Base-by-base conservation (phyloP, 169 alveolate genomes). In the Plasmodium billcollinsi region DNA sequence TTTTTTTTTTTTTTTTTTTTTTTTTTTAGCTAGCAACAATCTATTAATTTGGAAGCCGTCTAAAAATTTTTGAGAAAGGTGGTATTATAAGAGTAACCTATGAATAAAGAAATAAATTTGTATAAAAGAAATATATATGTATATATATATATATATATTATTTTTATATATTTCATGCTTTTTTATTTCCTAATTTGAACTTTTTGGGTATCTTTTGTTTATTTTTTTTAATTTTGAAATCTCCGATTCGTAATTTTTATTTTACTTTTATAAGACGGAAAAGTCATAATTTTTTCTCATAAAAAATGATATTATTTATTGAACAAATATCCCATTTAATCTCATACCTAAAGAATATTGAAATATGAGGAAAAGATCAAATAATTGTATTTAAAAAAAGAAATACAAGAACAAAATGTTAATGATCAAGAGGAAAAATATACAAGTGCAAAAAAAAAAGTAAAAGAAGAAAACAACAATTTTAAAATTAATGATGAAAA, bases 1-100 rank as follows among this genome's bases (percentile, higher is more conserved):
- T 76, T 20, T 24, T 14, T 29, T 33, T 59, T 24, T 72, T 33
- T 56, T 49, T 62, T 45, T 63, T 49, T 75, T 66, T 47, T 29
- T 29, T 65, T 49, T 70, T 56, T 47, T 33, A 76, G 89, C 89
- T 18, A 76, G 89, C 54, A 76, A 76, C 50, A 50, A 63, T 59
- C 72, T 76, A 11, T 69, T 76, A 63, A 76, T 76, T 5, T 76
- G 89, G 89, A 66, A 76, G 43, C 45, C 52, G 50, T 69, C 89
- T 11, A 50, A 47, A 52, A 69, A 76, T 3, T 52, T 24, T 63
- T 63, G 67, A 58, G 58, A 69, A 76, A 75, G 39, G 33, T 49
- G 33, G n/a, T 5, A 39, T 39, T 39, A 39, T 5, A 39, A 39
- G 47, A 39, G 5, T 5, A 39, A 39, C 47, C 47, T 39, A 39